Evolutionary conservation across 345 rosid genomes (phyloP).

Genomic region (Eucalyptus camaldulensis): DNA sequence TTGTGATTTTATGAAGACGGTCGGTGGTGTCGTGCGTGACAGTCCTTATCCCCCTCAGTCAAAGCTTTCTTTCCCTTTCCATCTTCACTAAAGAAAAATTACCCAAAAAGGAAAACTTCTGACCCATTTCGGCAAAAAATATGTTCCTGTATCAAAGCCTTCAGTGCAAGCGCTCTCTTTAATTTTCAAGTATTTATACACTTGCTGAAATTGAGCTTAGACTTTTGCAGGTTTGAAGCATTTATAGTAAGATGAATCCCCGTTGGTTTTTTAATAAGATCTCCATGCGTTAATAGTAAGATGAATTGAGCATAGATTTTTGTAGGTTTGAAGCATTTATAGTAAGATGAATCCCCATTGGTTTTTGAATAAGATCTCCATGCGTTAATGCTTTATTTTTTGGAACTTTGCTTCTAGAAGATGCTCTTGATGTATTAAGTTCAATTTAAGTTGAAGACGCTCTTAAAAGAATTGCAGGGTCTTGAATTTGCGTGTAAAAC

Average conservation of each 20-base stretch:
- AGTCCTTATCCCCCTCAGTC: neutral
- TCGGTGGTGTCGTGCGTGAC: neutral
- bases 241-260: too few relatives aligned
- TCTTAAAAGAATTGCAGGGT: neutral
- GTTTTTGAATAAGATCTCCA: neutral
- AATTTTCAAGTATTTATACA: too few relatives aligned
- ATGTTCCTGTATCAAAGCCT: too few relatives aligned
- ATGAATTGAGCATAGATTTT: neutral
- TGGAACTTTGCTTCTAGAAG: neutral
- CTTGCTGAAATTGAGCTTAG: too few relatives aligned
- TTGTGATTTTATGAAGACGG: neutral
- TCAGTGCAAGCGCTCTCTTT: too few relatives aligned
- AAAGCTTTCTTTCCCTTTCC: neutral
- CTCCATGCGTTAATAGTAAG: too few relatives aligned
- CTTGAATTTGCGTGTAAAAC: too few relatives aligned
- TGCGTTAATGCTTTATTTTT: neutral
- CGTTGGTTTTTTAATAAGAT: too few relatives aligned
- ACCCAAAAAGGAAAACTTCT: neutral
- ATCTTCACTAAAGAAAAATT: neutral
- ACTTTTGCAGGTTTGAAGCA: too few relatives aligned
- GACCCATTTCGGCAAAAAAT: neutral
- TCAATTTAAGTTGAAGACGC: neutral
- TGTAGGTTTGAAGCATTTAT: neutral
- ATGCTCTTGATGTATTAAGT: neutral
- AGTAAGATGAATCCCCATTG: neutral